Evolutionary conservation across 495 filamentous ascomycete genomes (phyloP), one percentile per base, ranked within the genome.

Genomic region (Neurospora sp.): DNA sequence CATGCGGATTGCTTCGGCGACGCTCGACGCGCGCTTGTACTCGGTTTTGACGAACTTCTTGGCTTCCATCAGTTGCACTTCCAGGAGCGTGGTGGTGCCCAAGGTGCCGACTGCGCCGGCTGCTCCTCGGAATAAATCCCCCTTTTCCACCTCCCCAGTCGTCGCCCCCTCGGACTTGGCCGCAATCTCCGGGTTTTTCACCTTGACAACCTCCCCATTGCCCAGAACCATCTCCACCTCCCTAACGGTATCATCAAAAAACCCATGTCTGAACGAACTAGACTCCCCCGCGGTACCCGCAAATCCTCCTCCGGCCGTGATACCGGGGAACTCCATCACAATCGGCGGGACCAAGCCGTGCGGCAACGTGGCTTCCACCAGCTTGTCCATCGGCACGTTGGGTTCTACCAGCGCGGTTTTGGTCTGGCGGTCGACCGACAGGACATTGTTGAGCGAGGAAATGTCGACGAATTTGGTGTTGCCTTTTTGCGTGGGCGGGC

Each of bases 341-440:
- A 89, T 83, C 2, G 84, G 86, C 0, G 87, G 89, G 3, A 90
- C 79, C 0, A 91, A 80, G 8, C 85, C 85, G 74, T 88, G 79
- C 35, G 78, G 73, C 37, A 90, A 72, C 7, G 87, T 89, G 22
- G 77, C 77, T 39, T 85, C 83, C 10, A 90, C 87, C 7, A 91
- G 79, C 0, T 81, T 80, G 75, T 91, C 89, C 89, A 91, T 91
- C 20, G 89, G 83, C 6, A 91, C 89, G 77, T 90, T 91, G 7
- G 89, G 88, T 77, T 91, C 89, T 8, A 91, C 88, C 35, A 89
- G 79, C 18, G 85, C 85, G 22, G 78, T 83, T 22, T 81, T 80
- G 1, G 40, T 69, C 9, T 72, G 42, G 0, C 73, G 61, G 77
- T 88, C 83, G 59, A 89, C 83, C 1, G 73, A 53, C 0, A 86